A percentile compares a stretch with the other conserved stretches of the same genome.
These are phyloP conservation scores for Diacronema lutheri DNA, from an alignment of 78 protist species.

Conservation along the genomic window DNA sequence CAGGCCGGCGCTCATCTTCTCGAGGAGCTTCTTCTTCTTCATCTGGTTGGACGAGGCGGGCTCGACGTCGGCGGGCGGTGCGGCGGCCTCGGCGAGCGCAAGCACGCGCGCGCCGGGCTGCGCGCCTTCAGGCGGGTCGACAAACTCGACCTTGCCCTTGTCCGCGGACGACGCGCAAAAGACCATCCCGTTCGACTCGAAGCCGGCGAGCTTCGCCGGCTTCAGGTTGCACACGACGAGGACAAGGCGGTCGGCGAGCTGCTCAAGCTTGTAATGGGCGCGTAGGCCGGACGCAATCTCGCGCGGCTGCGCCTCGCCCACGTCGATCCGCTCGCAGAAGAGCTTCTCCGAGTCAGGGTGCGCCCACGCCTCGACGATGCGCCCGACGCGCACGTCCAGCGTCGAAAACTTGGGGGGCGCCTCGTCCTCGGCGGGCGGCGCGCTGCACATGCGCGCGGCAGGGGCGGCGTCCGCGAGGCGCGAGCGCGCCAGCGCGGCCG, in stretches of 20 bases:
- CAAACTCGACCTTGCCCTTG: neutral
- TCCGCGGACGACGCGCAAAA: neutral
- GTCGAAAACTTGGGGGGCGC: neutral
- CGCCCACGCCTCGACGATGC: constrained; percentile 13
- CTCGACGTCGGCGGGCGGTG: no score
- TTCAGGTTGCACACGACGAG: constrained; percentile 13
- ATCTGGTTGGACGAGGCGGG: neutral
- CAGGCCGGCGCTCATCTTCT: neutral
- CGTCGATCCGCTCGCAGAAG: constrained; percentile 6
- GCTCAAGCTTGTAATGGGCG: neutral
- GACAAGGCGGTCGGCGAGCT: neutral
- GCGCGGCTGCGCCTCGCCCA: constrained; percentile 21
- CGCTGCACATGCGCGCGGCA: no score
- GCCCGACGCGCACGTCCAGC: constrained; percentile 17
- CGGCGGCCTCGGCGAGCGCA: no score
- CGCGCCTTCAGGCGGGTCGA: constrained; percentile 1
- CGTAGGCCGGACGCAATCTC: constrained; percentile 6
- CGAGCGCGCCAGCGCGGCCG: no score
- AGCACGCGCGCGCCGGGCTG: neutral
- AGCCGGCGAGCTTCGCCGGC: constrained; percentile 9
- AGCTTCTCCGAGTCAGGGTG: constrained; percentile 17
- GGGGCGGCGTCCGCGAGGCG: no score
- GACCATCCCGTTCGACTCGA: constrained; percentile 11
- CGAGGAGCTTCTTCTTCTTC: constrained; percentile 14
- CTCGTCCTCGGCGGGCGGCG: neutral